Percentiles rank a stretch among this genome's conserved stretches.
phyloP scores from a whole-genome alignment of 2,329 filamentous ascomycete species.

The Salinomyces thailandicus region DNA sequence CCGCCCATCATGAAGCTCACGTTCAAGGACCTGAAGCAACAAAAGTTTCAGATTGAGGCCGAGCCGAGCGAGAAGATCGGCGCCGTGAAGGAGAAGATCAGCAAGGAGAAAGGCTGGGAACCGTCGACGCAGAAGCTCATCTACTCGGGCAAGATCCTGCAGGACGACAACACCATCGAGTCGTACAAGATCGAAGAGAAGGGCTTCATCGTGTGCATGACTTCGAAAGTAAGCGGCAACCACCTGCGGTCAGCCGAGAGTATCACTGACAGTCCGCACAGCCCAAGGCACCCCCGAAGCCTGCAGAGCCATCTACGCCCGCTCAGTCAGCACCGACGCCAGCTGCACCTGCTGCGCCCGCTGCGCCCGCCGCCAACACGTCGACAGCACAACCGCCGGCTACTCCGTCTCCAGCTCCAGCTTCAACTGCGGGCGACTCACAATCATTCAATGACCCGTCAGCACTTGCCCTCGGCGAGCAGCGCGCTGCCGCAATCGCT shows the following conservation, averaged over 20 bases:
- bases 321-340: constrained; percentile 36
- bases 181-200: constrained; percentile 99
- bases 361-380: constrained; percentile 44
- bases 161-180: constrained; percentile 93
- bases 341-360: constrained; percentile 27
- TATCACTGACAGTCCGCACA: too few relatives aligned
- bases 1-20: constrained; percentile 53
- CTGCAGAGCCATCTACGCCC: constrained; percentile 29
- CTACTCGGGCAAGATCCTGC: constrained; percentile 97
- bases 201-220: constrained; percentile 97
- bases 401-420: constrained; percentile 40
- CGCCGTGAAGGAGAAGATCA: constrained; percentile 84
- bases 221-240: constrained; percentile 61
- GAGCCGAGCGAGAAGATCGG: constrained; percentile 86
- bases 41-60: constrained; percentile 94
- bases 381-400: constrained; percentile 40
- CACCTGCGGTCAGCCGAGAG: too few relatives aligned
- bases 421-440: constrained; percentile 27
- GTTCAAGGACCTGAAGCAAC: constrained; percentile 90
- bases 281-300: constrained; percentile 52
- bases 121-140: constrained; percentile 87
- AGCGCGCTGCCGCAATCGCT: constrained; percentile 69
- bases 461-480: constrained; percentile 74
- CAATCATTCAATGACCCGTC: constrained; percentile 58
- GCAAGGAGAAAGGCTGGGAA: constrained; percentile 88